Percentiles rank a stretch among this genome's conserved stretches.
phyloP scores from a whole-genome alignment of 2,329 filamentous ascomycete species.

The Fusarium poae region DNA sequence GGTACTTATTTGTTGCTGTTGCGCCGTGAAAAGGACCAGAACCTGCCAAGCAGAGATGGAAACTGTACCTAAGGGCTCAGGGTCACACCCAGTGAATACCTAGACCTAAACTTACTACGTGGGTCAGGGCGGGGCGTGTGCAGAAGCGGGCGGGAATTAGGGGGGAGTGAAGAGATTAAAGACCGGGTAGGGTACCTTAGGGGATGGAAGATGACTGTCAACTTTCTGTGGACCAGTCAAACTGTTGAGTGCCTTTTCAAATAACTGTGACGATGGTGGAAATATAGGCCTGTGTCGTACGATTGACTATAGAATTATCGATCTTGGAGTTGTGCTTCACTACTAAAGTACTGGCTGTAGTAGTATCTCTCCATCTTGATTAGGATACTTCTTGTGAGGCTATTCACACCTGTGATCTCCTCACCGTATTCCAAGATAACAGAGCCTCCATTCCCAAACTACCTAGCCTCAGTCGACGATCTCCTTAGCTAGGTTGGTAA shows the following conservation, averaged over 20 bases:
- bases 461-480: constrained; percentile 17
- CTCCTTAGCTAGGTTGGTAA: constrained; percentile 12
- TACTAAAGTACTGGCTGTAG: neutral
- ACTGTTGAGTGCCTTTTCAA: neutral
- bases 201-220: constrained; percentile 12
- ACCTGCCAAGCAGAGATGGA: constrained; percentile 3
- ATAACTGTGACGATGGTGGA: neutral
- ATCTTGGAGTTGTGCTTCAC: neutral
- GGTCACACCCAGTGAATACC: constrained; percentile 29
- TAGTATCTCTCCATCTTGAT: neutral
- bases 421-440: constrained; percentile 5
- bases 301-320: neutral
- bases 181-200: constrained; percentile 15
- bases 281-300: neutral
- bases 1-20: constrained; percentile 58
- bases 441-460: constrained; percentile 1
- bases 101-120: constrained; percentile 29
- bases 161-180: constrained; percentile 41
- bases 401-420: neutral
- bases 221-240: constrained; percentile 4
- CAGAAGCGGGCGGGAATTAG: constrained; percentile 38
- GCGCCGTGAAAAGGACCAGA: constrained; percentile 29
- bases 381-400: neutral
- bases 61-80: constrained; percentile 12
- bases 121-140: constrained; percentile 37